Evolutionary conservation across 495 filamentous ascomycete genomes (phyloP), one percentile per base, ranked within the genome.

Genomic region (Acidiella bohemica): DNA sequence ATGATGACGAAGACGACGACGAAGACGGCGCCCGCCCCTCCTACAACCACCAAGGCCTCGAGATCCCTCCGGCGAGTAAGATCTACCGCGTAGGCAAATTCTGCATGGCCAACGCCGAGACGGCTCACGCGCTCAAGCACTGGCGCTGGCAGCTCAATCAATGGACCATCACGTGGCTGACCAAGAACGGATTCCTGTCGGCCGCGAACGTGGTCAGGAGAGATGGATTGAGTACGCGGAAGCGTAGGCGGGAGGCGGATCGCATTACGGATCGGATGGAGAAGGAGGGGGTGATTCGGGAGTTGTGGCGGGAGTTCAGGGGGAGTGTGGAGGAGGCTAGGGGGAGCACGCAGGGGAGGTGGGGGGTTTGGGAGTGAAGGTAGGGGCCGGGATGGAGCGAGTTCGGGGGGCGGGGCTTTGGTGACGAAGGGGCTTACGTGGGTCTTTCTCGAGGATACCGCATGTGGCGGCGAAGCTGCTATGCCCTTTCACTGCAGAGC

Each of bases 141-240:
- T 90, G 83, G 83, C 77, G 79, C 29, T 71, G 70, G 50, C 71
- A 74, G 22, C 73, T 88, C 29, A 78, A 81, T 44, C 66, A 80
- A 44, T 79, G 67, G 67, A 76, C 85, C 3, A 63, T 79, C 11
- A 63, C 72, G 12, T 71, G 71, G 37, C 69, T 90, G 4, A 53
- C 60, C 4, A 50, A 51, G 10, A 60, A 71, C 34, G 78, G 78
- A 9, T 66, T 75, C 41, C 55, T 70, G 23, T 55, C 56, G 0
- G 58, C 70, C 5, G 54, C 67, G 2, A 67, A 73, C 36, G 61
- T 81, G 17, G 53, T 78, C 3, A 56, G 70, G 47, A 63, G 75
- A 7, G 73, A 68, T 25, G 58, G 57, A 16, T 60, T 64, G 67
- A 72, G 60, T 32, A 56, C 60, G 32, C 74, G 69, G 51, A 65